phyloP scores from a whole-genome alignment of 148 eudicot species.

The Gaultheria prostrata region DNA sequence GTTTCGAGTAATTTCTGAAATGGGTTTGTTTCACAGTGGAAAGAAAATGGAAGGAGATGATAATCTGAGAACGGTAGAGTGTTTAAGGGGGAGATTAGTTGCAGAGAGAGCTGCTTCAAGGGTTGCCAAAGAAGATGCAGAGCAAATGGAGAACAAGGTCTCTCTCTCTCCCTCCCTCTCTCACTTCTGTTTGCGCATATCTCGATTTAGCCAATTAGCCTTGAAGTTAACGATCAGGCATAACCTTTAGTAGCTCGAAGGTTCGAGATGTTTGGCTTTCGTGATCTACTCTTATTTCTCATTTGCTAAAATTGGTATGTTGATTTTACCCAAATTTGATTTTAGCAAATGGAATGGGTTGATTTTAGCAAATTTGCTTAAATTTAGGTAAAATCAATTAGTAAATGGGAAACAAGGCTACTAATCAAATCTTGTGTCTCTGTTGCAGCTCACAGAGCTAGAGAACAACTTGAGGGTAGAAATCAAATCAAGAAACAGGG shows the following conservation, averaged over 20 bases:
- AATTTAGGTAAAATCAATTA: too few species aligned
- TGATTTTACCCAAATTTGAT: too few species aligned
- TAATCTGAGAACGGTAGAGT: conserved; percentile 42
- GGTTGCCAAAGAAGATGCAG: conserved; percentile 43
- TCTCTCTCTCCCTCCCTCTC: conserved; percentile 7
- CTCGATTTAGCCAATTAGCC: too few species aligned
- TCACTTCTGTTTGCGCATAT: neutral
- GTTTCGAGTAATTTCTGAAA: neutral
- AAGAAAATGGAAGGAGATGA: conserved; percentile 40
- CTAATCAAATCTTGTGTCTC: neutral
- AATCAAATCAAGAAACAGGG: conserved; percentile 53
- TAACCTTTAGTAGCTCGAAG: too few species aligned
- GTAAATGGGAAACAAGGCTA: too few species aligned
- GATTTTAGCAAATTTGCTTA: too few species aligned
- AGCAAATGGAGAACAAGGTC: conserved; percentile 40
- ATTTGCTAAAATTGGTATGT: too few species aligned
- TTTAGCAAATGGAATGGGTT: too few species aligned
- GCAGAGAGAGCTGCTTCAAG: conserved; percentile 63
- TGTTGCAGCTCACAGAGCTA: conserved; percentile 49
- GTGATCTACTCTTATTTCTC: too few species aligned
- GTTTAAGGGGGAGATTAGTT: conserved; percentile 59
- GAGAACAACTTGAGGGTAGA: conserved; percentile 53
- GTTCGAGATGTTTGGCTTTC: too few species aligned
- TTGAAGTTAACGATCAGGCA: too few species aligned
- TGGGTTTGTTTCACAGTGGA: conserved; percentile 25